Percentiles rank a stretch among this genome's conserved stretches.
phyloP scores from a whole-genome alignment of 768 basidiomycete species.

The Clavaria fumosa region DNA sequence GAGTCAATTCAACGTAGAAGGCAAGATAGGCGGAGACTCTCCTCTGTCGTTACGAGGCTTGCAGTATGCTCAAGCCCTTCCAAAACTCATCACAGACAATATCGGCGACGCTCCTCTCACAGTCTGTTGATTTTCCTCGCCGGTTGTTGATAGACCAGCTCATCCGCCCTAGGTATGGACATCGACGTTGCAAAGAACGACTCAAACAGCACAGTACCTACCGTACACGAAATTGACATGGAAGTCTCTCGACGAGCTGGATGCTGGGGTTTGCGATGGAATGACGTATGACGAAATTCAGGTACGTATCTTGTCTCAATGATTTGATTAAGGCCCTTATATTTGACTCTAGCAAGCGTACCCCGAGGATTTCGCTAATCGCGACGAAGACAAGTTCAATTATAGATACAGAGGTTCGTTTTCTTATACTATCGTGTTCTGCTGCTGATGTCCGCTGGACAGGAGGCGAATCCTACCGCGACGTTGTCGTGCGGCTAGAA shows the following conservation, averaged over 20 bases:
- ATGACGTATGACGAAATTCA: slow-evolving; percentile 99
- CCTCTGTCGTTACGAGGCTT: slow-evolving; percentile 69
- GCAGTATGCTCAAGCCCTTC: slow-evolving; percentile 75
- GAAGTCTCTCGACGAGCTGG: slow-evolving; percentile 97
- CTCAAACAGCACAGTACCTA: slow-evolving; percentile 72
- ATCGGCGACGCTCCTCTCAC: slow-evolving; percentile 82
- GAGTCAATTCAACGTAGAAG: slow-evolving; percentile 90
- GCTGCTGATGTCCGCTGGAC: background rate
- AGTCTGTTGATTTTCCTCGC: slow-evolving; percentile 26
- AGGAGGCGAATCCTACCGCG: slow-evolving; percentile 87
- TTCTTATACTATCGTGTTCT: background rate
- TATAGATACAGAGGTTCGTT: slow-evolving; percentile 78
- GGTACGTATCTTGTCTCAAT: slow-evolving; percentile 26
- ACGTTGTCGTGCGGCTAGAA: slow-evolving; percentile 89
- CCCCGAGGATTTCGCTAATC: slow-evolving; percentile 95
- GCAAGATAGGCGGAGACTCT: slow-evolving; percentile 97
- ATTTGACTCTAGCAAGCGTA: slow-evolving; percentile 53
- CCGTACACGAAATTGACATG: slow-evolving; percentile 89
- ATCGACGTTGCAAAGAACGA: slow-evolving; percentile 87
- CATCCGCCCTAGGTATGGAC: slow-evolving; percentile 72
- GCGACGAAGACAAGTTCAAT: slow-evolving; percentile 99
- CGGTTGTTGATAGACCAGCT: slow-evolving; percentile 4
- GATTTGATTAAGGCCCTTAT: background rate
- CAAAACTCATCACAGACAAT: slow-evolving; percentile 76
- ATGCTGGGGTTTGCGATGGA: slow-evolving; percentile 97